phyloP scores from a whole-genome alignment of 164 flowering plant genomes.

The Chloranthus sessilifolius region DNA sequence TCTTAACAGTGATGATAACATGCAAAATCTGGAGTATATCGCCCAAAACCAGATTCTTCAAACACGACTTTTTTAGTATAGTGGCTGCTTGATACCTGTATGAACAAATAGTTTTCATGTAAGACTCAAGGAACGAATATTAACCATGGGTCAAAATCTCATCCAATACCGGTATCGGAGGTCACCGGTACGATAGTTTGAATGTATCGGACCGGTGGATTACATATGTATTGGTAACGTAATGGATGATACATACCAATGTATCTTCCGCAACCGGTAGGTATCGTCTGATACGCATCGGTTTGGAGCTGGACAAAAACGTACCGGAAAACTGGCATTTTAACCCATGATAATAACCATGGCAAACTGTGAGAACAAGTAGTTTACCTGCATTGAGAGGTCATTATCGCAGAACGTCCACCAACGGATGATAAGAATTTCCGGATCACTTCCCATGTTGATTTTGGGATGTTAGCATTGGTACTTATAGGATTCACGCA shows the following conservation, averaged over 20 bases:
- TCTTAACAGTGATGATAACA: conserved; percentile 41
- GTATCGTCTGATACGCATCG: too few relatives aligned
- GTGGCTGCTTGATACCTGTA: conserved; percentile 77
- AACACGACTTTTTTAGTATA: conserved; percentile 47
- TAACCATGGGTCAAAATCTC: too few relatives aligned
- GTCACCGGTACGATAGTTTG: too few relatives aligned
- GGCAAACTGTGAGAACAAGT: not conserved
- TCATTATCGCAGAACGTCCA: conserved; percentile 56
- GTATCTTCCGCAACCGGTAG: not conserved
- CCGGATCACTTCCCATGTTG: conserved; percentile 59
- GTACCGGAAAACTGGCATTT: not conserved
- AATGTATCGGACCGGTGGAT: too few relatives aligned
- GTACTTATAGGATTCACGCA: conserved; percentile 68
- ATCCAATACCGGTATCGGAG: too few relatives aligned
- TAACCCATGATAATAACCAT: not conserved
- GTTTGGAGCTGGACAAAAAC: not conserved
- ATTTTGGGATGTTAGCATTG: conserved; percentile 41
- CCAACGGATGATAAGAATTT: conserved; percentile 46
- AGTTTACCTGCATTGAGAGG: conserved; percentile 66
- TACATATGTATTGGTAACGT: not conserved
- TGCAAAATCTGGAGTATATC: conserved; percentile 70
- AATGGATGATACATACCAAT: not conserved
- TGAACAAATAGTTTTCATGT: not conserved
- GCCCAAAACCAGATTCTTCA: conserved; percentile 56
- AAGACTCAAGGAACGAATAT: not conserved